A percentile compares a stretch with the other conserved stretches of the same genome.
Conservation (phyloP, 352 stramenopile species). For the Phytophthora nicotianae region DNA sequence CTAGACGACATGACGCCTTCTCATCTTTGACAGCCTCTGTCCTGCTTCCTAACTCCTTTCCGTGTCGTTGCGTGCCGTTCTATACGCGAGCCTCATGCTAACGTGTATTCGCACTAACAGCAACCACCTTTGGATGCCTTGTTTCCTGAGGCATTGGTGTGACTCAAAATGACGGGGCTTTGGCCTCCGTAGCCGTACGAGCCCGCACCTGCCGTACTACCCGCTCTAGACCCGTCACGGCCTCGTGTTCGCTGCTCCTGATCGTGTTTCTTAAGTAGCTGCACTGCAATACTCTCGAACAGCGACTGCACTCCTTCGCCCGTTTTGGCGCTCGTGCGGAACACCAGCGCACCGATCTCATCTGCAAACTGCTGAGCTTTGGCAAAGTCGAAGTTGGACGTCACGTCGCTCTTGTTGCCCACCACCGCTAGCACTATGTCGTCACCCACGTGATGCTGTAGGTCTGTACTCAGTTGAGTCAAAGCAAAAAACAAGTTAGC, state of each 20-base stretch:
- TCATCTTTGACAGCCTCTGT: conserved; percentile 11
- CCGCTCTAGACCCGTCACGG: conserved; percentile 51
- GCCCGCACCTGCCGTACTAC: conserved; percentile 23
- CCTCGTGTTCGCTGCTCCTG: conserved; percentile 55
- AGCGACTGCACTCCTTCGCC: conserved; percentile 76
- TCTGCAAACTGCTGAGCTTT: conserved; percentile 75
- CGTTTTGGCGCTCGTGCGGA: conserved; percentile 82
- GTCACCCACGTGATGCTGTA: conserved; percentile 77
- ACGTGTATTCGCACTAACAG: conserved; percentile 34
- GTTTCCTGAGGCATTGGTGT: conserved; percentile 23
- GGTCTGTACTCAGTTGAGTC: conserved; percentile 41
- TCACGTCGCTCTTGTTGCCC: conserved; percentile 83
- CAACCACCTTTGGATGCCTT: conserved; percentile 43
- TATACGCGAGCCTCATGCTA: conserved; percentile 13
- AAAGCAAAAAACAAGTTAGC: conserved; percentile 6
- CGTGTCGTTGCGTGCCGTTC: conserved; percentile 6
- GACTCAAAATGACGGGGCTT: conserved; percentile 43
- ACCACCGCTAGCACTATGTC: conserved; percentile 86
- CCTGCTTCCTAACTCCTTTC: conserved; percentile 7
- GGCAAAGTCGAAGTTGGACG: conserved; percentile 67
- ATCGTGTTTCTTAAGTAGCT: conserved; percentile 81
- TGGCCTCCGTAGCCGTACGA: conserved; percentile 40
- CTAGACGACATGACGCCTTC: conserved; percentile 16
- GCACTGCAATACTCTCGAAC: conserved; percentile 74
- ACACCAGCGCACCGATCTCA: conserved; percentile 85